These are phyloP conservation scores for Tanacetum coccineum DNA, from an alignment of 129 eudicot genomes.

Conservation along the genomic window DNA sequence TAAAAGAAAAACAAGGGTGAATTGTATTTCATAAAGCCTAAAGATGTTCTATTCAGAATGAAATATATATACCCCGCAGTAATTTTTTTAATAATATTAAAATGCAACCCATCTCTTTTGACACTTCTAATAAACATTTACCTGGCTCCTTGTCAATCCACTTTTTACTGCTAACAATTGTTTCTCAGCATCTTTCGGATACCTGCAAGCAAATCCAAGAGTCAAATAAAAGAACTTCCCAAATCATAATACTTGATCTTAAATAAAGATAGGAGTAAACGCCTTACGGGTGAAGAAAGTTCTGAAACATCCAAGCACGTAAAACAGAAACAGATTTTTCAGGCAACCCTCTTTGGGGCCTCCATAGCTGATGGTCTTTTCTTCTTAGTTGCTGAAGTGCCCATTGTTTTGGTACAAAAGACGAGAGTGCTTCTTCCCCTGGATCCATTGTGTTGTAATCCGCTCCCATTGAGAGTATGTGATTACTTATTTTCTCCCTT, in stretches of 20 bases:
- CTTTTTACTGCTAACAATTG: conserved; percentile 91
- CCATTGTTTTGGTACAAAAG: conserved; percentile 87
- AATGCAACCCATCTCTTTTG: background rate
- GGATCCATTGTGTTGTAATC: conserved; percentile 31
- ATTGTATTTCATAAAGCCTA: no score
- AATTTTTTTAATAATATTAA: background rate
- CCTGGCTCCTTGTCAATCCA: conserved; percentile 94
- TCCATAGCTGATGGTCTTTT: conserved; percentile 87
- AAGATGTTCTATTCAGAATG: no score
- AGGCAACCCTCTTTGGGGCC: conserved; percentile 97
- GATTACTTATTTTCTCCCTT: conserved; percentile 75
- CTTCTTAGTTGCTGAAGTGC: conserved; percentile 76
- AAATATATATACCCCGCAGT: no score
- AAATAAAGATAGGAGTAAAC: background rate
- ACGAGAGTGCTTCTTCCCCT: conserved; percentile 43
- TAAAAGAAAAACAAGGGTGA: no score
- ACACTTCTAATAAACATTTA: conserved; percentile 4
- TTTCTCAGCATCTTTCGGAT: conserved; percentile 97
- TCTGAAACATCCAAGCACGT: conserved; percentile 98
- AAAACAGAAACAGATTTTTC: conserved; percentile 88
- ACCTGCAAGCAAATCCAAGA: conserved; percentile 42
- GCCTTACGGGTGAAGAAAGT: conserved; percentile 95
- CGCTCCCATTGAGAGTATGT: conserved; percentile 64
- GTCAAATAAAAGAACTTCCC: background rate
- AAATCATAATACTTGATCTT: background rate